Evolutionary conservation across 331 rosid genomes (phyloP).

Genomic region (Cydonia oblonga): DNA sequence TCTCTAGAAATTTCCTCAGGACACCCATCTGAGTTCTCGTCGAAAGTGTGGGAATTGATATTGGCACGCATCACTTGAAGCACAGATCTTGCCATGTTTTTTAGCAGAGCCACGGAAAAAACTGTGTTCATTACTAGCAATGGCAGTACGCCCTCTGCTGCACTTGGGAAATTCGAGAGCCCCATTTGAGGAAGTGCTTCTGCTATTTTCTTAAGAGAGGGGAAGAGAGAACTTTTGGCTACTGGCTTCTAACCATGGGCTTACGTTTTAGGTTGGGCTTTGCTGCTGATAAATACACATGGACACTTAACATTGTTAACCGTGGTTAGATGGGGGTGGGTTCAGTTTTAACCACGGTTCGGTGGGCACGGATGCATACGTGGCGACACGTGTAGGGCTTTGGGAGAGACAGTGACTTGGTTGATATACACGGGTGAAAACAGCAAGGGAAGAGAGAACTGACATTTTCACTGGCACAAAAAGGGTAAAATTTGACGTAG

Average conservation of each 20-base stretch:
- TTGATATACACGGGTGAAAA: too few species aligned
- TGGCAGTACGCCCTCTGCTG: constrained; percentile 57
- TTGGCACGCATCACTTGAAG: constrained; percentile 31
- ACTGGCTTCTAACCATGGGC: background rate
- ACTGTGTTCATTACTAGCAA: constrained; percentile 58
- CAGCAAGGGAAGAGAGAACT: too few species aligned
- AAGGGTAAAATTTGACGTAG: background rate
- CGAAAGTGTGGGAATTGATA: constrained; percentile 7
- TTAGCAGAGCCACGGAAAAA: constrained; percentile 38
- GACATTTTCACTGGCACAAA: constrained; percentile 7
- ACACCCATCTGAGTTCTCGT: constrained; percentile 14
- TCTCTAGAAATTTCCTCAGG: constrained; percentile 11
- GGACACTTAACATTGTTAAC: constrained; percentile 8
- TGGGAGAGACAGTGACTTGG: background rate
- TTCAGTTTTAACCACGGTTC: background rate
- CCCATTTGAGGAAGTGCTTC: constrained; percentile 38
- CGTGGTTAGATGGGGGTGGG: constrained; percentile 1
- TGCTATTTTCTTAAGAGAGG: background rate
- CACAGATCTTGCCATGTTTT: constrained; percentile 53
- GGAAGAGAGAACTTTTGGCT: background rate
- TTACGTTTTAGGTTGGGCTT: background rate
- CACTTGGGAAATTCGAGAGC: constrained; percentile 40
- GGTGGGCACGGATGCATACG: constrained; percentile 4
- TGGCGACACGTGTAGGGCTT: constrained; percentile 39
- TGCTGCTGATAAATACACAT: background rate